Percentiles rank a stretch among this genome's conserved stretches.
These are phyloP conservation scores for Barnettozyma wickerhamii DNA, from an alignment of 805 yeast genomes.

Conservation along the genomic window DNA sequence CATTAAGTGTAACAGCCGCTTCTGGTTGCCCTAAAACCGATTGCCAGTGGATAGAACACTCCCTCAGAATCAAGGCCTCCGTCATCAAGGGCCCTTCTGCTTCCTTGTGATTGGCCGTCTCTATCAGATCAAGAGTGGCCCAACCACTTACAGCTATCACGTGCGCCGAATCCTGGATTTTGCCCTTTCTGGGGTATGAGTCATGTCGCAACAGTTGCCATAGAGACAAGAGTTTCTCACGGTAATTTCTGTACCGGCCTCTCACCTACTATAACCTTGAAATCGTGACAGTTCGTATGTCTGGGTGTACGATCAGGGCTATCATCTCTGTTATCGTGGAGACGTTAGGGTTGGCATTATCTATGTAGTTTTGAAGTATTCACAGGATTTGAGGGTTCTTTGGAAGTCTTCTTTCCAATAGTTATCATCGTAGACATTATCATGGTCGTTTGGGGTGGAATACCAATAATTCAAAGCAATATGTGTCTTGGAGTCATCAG, in stretches of 20 bases:
- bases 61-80: neutral
- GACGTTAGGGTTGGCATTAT: neutral
- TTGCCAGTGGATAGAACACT: neutral
- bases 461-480: constrained; percentile 75
- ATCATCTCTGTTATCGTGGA: no score
- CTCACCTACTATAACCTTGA: neutral
- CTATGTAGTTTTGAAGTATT: constrained; percentile 8
- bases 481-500: constrained; percentile 34
- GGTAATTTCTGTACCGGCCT: neutral
- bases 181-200: neutral
- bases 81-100: neutral
- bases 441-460: constrained; percentile 48
- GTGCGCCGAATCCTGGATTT: no score
- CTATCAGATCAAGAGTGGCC: neutral
- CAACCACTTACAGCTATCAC: neutral
- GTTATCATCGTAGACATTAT: constrained; percentile 39
- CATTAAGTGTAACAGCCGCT: no score
- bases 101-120: neutral
- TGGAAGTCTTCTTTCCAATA: constrained; percentile 54
- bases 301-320: neutral
- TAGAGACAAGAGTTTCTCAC: neutral
- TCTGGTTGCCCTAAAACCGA: no score
- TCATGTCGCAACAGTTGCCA: neutral
- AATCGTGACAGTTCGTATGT: neutral
- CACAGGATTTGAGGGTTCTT: constrained; percentile 35